Base-by-base conservation (phyloP, 805 yeast species). In the Zygosaccharomyces lentus region DNA sequence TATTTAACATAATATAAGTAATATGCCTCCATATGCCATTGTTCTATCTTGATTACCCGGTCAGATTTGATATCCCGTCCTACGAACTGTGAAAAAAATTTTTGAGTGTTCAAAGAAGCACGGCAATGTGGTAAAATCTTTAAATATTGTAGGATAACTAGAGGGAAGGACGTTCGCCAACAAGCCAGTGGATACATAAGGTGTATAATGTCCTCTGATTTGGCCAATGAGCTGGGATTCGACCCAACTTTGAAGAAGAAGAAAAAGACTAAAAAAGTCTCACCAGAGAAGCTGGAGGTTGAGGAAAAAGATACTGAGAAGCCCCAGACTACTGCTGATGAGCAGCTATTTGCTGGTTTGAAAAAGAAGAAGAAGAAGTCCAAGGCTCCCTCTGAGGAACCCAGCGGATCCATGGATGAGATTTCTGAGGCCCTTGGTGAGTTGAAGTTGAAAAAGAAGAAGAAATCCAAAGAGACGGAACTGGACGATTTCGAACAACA, bases 321-420 rank as follows among this genome's bases (percentile, higher is more conserved):
- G 51, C 52, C 50, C 26, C 56, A 53, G 16, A 61, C 58, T 5
- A 75, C 69, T 47, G 74, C 70, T 47, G 81, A 77, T 45, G 87
- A 82, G 53, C 89, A 82, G 51, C 68, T 87, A 70, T 81, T 87
- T 59, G 77, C 88, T 26, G 91, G 93, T 8, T 71, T 88, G 63
- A 86, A 86, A 72, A 87, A 87, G 77, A 81, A 88, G 78, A 87
- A 86, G 84, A 87, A 86, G 85, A 77, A 86, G 69, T 71, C 80
- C 52, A 67, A 69, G 72, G 70, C 49, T 53, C 66, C 16, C 64
- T 62, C 50, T 7, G 67, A 64, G 8, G 75, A 65, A 4, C 62
- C 59, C 9, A 66, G 59, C 23, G 76, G 70, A 35, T 72, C 54
- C 13, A 62, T 65, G 16, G 74, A 71, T 50, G 78, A 68, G 32